Percentiles rank a stretch among this genome's conserved stretches.
Evolutionary conservation across 768 basidiomycete genomes (phyloP).

Genomic region (Suillus clintonianus): DNA sequence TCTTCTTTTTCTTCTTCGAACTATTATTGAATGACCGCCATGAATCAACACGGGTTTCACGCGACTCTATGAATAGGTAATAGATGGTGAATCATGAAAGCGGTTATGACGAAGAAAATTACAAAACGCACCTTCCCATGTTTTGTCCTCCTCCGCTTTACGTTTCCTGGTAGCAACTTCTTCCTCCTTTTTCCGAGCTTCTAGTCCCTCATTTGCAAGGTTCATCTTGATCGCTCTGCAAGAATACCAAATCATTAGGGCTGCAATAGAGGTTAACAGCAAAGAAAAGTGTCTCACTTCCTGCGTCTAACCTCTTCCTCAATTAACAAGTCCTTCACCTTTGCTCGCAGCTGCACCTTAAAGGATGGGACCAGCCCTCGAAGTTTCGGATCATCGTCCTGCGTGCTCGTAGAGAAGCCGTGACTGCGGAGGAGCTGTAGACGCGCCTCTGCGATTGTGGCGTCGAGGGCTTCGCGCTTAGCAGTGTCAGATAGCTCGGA

Average conservation of each 20-base stretch:
- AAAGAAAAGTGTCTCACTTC: slow-evolving; percentile 53
- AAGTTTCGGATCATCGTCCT: slow-evolving; percentile 52
- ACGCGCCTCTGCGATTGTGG: slow-evolving; percentile 76
- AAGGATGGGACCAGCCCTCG: slow-evolving; percentile 54
- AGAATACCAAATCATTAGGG: slow-evolving; percentile 2
- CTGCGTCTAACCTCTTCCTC: slow-evolving; percentile 87
- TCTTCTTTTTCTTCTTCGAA: slow-evolving; percentile 84
- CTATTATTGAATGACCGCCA: slow-evolving; percentile 74
- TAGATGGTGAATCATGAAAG: not conserved
- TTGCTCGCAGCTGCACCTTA: slow-evolving; percentile 63
- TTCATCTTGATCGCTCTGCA: slow-evolving; percentile 85
- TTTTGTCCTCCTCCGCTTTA: slow-evolving; percentile 85
- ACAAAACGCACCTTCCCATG: slow-evolving; percentile 75
- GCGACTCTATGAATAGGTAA: slow-evolving; percentile 12
- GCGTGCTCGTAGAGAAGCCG: slow-evolving; percentile 58
- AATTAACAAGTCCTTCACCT: slow-evolving; percentile 83
- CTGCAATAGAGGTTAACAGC: not conserved
- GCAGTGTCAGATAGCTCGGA: slow-evolving; percentile 77
- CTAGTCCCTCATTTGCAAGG: slow-evolving; percentile 87
- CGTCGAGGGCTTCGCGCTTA: slow-evolving; percentile 81
- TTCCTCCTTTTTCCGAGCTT: slow-evolving; percentile 92
- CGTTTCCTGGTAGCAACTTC: slow-evolving; percentile 76
- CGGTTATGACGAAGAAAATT: not conserved
- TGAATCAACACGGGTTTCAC: slow-evolving; percentile 82
- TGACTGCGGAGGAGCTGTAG: slow-evolving; percentile 62